Evolutionary conservation across 176 grass and related monocot species (phyloP).

Genomic region (Eleusine coracana): DNA sequence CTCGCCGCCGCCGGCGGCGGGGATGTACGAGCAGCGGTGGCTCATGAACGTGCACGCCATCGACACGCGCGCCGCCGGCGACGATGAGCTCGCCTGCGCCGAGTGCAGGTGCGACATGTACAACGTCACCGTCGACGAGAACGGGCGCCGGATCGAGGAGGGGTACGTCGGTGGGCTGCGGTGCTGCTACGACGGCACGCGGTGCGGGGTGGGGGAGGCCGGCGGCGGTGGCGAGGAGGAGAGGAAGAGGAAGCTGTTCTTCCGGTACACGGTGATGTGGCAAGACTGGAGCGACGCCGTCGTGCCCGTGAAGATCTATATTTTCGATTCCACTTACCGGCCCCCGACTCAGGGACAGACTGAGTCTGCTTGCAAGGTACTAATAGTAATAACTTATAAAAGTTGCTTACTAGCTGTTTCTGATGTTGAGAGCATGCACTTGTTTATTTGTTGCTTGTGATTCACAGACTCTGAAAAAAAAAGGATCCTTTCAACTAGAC

Average conservation of each 20-base stretch:
- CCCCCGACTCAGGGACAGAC: neutral
- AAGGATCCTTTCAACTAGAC: neutral
- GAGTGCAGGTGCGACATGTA: constrained; percentile 83
- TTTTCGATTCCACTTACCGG: constrained; percentile 66
- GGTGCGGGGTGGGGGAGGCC: constrained; percentile 49
- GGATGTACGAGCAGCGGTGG: constrained; percentile 67
- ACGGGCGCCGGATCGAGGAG: constrained; percentile 30
- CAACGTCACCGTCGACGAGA: constrained; percentile 68
- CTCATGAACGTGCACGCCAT: constrained; percentile 72
- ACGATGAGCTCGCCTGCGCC: constrained; percentile 58
- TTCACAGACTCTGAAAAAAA: too few species aligned
- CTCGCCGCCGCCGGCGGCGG: constrained; percentile 34
- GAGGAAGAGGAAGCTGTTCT: constrained; percentile 53
- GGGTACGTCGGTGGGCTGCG: constrained; percentile 60
- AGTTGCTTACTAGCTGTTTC: too few species aligned
- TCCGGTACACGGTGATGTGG: constrained; percentile 81
- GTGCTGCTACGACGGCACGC: constrained; percentile 86
- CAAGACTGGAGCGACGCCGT: constrained; percentile 56
- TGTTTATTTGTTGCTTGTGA: too few species aligned
- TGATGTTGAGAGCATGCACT: too few species aligned
- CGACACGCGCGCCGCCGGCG: constrained; percentile 56
- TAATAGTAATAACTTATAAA: too few species aligned
- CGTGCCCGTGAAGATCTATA: constrained; percentile 74
- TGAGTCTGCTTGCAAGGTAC: constrained; percentile 52
- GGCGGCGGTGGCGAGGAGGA: neutral